Percentiles rank a stretch among this genome's conserved stretches.
Conservation (phyloP, 2,329 filamentous ascomycete species). For the Rachicladosporium sp. region DNA sequence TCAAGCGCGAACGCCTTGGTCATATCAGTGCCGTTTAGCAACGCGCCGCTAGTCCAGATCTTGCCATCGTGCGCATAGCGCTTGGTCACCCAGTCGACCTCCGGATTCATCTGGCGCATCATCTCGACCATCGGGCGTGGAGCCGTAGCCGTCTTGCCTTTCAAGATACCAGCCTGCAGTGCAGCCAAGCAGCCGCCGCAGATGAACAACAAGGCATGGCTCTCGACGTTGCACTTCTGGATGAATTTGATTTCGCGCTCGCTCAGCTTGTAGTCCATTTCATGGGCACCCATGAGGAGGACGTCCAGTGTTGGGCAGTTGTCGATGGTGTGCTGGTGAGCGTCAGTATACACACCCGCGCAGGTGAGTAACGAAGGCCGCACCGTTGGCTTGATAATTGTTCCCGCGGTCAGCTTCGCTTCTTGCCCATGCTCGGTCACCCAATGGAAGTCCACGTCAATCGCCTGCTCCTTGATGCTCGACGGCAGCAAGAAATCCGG, state of each 20-base stretch:
- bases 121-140: constrained; percentile 20
- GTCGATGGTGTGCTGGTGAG: constrained; percentile 27
- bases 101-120: constrained; percentile 19
- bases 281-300: constrained; percentile 29
- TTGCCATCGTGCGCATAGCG: constrained; percentile 21
- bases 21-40: constrained; percentile 24
- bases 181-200: constrained; percentile 27
- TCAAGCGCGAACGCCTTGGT: constrained; percentile 19
- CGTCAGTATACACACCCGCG: neutral
- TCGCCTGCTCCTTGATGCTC: constrained; percentile 9
- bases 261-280: constrained; percentile 18
- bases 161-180: constrained; percentile 25
- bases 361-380: neutral
- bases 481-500: constrained; percentile 2
- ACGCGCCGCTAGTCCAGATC: constrained; percentile 23
- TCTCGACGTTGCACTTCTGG: constrained; percentile 24
- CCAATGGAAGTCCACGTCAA: constrained; percentile 23
- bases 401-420: constrained; percentile 10
- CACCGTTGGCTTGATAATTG: constrained; percentile 12
- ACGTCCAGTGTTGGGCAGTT: constrained; percentile 31
- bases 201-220: constrained; percentile 29
- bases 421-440: constrained; percentile 16
- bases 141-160: constrained; percentile 28
- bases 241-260: constrained; percentile 26
- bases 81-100: constrained; percentile 27